Percentiles rank a stretch among this genome's conserved stretches.
These are phyloP conservation scores for Plasmodium coatneyi DNA, from an alignment of 169 alveolate species.

Conservation along the genomic window DNA sequence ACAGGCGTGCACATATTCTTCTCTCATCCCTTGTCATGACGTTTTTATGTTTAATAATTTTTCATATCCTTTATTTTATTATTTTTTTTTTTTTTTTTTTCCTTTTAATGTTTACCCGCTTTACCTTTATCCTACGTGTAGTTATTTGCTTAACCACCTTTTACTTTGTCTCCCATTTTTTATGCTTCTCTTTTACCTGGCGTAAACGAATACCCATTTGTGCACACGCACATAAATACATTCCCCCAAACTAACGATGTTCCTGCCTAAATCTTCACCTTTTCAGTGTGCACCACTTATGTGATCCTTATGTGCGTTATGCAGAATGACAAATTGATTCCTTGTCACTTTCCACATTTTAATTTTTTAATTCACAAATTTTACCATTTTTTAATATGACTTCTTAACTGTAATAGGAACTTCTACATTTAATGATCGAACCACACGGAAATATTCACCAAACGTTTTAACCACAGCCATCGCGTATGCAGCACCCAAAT, in stretches of 20 bases:
- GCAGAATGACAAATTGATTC: neutral
- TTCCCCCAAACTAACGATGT: neutral
- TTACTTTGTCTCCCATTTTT: neutral
- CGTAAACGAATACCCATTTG: neutral
- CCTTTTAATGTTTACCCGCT: neutral
- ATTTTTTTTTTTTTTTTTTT: neutral
- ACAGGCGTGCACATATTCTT: neutral
- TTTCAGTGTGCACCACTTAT: neutral
- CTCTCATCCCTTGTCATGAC: neutral
- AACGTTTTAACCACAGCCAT: neutral
- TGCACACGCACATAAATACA: neutral
- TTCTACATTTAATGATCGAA: neutral
- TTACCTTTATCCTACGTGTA: neutral
- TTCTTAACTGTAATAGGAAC: neutral
- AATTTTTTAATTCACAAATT: neutral
- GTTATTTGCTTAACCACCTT: neutral
- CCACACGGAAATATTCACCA: neutral
- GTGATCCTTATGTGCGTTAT: neutral
- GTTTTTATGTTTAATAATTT: neutral
- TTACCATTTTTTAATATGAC: neutral
- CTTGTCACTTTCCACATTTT: neutral
- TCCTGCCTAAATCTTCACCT: neutral
- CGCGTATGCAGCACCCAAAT: neutral
- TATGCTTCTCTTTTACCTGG: neutral
- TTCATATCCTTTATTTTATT: neutral